A percentile compares a stretch with the other conserved stretches of the same genome.
These are phyloP conservation scores for Hortiboletus campestris DNA, from an alignment of 768 basidiomycete species.

Conservation along the genomic window DNA sequence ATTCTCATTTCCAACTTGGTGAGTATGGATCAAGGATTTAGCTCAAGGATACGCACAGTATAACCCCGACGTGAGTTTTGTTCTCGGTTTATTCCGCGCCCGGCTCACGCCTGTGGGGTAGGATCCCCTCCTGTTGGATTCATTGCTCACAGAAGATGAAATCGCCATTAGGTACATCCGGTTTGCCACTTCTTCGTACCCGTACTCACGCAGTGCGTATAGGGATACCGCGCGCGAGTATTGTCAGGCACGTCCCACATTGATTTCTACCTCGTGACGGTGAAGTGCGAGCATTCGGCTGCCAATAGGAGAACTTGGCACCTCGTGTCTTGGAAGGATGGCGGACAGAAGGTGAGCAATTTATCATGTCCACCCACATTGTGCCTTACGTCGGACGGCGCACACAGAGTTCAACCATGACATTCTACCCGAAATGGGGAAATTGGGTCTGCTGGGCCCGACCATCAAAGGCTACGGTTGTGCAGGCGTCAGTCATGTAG, in stretches of 20 bases:
- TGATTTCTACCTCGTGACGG: background rate
- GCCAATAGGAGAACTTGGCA: conserved; percentile 67
- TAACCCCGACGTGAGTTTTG: conserved; percentile 17
- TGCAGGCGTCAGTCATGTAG: conserved; percentile 86
- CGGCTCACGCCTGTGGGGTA: conserved; percentile 31
- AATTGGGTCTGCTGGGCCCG: conserved; percentile 84
- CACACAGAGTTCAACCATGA: conserved; percentile 68
- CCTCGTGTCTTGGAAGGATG: conserved; percentile 90
- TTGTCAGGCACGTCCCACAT: conserved; percentile 58
- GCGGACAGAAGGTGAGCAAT: conserved; percentile 73
- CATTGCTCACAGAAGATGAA: conserved; percentile 86
- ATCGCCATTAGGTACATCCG: conserved; percentile 69
- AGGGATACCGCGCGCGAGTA: conserved; percentile 80
- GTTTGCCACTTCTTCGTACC: conserved; percentile 10
- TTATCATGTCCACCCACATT: background rate
- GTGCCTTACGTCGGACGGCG: background rate
- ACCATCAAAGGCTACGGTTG: conserved; percentile 94
- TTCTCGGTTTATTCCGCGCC: background rate
- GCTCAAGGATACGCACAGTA: conserved; percentile 23
- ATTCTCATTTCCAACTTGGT: background rate
- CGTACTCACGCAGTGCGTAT: conserved; percentile 1
- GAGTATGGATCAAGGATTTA: background rate
- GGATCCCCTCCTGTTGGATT: conserved; percentile 84
- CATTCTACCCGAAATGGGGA: conserved; percentile 89
- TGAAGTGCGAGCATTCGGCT: background rate